phyloP scores from a whole-genome alignment of 495 filamentous ascomycete genomes.

The Elaphomyces granulatus region DNA sequence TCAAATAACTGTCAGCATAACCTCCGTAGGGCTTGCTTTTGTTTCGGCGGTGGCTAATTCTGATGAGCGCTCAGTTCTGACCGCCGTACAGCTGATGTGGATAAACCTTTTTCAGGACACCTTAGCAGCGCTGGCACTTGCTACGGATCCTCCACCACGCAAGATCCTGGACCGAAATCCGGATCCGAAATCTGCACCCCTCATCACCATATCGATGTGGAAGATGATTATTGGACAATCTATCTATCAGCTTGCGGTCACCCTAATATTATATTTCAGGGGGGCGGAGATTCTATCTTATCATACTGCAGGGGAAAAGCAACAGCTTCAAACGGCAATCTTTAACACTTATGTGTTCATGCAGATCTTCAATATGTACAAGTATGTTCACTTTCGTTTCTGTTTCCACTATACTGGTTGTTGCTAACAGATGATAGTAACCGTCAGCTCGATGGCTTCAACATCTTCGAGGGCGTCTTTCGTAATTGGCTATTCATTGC shows the following conservation, averaged over 20 bases:
- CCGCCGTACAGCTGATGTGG: slow-evolving; percentile 65
- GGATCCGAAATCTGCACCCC: slow-evolving; percentile 46
- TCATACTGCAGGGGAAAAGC: slow-evolving; percentile 2
- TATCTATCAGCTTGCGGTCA: slow-evolving; percentile 55
- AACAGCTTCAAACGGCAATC: slow-evolving; percentile 41
- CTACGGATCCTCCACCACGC: slow-evolving; percentile 53
- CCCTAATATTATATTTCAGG: slow-evolving; percentile 51
- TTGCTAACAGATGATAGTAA: slow-evolving; percentile 19
- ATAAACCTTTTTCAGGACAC: slow-evolving; percentile 75
- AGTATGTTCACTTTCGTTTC: slow-evolving; percentile 18
- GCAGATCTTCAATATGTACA: slow-evolving; percentile 68
- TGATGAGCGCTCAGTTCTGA: slow-evolving; percentile 48
- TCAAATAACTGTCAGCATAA: slow-evolving; percentile 67
- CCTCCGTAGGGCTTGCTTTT: slow-evolving; percentile 56
- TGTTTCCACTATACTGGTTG: slow-evolving; percentile 2
- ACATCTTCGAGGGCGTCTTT: slow-evolving; percentile 64
- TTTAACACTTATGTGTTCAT: slow-evolving; percentile 76
- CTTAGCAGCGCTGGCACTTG: slow-evolving; percentile 58
- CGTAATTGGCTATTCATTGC: slow-evolving; percentile 56
- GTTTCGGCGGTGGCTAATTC: slow-evolving; percentile 46
- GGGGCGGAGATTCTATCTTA: slow-evolving; percentile 36
- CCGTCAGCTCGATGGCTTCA: slow-evolving; percentile 66
- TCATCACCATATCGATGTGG: slow-evolving; percentile 61
- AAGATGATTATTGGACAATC: slow-evolving; percentile 69
- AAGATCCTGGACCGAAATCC: slow-evolving; percentile 49